Evolutionary conservation across 2,329 filamentous ascomycete genomes (phyloP).

Genomic region (Colletotrichum australisinense): DNA sequence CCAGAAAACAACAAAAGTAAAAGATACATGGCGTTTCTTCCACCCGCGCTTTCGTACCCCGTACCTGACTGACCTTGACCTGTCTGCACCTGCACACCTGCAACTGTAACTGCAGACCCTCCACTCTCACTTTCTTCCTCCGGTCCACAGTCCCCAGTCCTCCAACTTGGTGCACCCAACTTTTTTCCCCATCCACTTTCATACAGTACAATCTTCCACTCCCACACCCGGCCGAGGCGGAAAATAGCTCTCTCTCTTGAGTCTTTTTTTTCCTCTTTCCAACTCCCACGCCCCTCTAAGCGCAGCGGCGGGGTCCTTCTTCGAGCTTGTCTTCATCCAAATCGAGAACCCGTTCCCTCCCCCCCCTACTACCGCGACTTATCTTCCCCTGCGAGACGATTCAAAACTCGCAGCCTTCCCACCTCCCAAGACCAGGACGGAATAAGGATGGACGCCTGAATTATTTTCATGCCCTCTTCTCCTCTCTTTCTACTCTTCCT

Average conservation of each 20-base stretch:
- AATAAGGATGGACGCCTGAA: conserved; percentile 16
- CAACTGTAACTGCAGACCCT: neutral
- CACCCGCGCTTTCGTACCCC: neutral
- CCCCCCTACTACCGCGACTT: conserved; percentile 20
- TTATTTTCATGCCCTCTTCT: conserved; percentile 15
- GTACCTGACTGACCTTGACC: neutral
- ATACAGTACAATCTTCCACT: conserved; percentile 2
- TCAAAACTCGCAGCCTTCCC: conserved; percentile 36
- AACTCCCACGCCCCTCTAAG: conserved; percentile 24
- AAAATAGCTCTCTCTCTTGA: conserved; percentile 15
- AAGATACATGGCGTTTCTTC: conserved; percentile 2
- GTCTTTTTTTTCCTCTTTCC: neutral
- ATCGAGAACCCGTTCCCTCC: conserved; percentile 24
- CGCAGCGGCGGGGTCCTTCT: conserved; percentile 23
- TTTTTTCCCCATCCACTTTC: conserved; percentile 11
- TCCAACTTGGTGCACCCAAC: neutral
- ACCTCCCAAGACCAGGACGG: conserved; percentile 6
- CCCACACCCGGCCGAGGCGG: conserved; percentile 19
- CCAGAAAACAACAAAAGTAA: neutral
- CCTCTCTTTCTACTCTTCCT: conserved; percentile 1
- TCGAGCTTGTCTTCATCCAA: conserved; percentile 34
- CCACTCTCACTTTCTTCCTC: neutral
- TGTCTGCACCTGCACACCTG: neutral
- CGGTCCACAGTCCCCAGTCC: neutral
- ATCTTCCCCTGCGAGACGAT: conserved; percentile 21